Conservation (phyloP, 2,329 filamentous ascomycete genomes). For the Fusarium multiceps region DNA sequence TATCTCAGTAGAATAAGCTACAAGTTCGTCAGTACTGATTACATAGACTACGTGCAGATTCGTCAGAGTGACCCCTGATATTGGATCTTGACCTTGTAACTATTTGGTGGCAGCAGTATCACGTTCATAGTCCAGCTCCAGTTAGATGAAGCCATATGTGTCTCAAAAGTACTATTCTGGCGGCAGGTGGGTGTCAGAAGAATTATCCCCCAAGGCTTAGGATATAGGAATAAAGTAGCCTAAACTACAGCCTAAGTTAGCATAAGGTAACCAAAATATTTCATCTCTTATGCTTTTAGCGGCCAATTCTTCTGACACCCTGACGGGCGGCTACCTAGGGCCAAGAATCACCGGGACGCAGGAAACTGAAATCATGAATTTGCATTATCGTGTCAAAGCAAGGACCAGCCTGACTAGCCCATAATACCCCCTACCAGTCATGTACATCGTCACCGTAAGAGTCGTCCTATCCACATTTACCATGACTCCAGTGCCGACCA, state of each 20-base stretch:
- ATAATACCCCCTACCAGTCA: constrained; percentile 16
- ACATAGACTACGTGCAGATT: neutral
- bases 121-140: neutral
- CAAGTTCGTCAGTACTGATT: neutral
- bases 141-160: neutral
- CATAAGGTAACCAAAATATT: too few species aligned
- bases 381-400: constrained; percentile 35
- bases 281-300: too few species aligned
- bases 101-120: neutral
- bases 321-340: neutral
- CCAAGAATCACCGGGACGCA: neutral
- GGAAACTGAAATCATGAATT: constrained; percentile 35
- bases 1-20: neutral
- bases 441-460: constrained; percentile 27
- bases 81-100: neutral
- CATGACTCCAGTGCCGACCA: constrained; percentile 5
- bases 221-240: too few species aligned
- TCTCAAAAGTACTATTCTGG: neutral
- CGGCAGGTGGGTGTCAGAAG: too few species aligned
- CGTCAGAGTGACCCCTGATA: neutral
- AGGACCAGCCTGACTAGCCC: constrained; percentile 32
- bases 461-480: constrained; percentile 17
- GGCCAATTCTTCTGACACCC: too few species aligned
- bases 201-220: too few species aligned
- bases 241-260: too few species aligned